A percentile compares a stretch with the other conserved stretches of the same genome.
phyloP scores from a whole-genome alignment of 2,329 filamentous ascomycete genomes.

The Calcarisporium arbuscula region DNA sequence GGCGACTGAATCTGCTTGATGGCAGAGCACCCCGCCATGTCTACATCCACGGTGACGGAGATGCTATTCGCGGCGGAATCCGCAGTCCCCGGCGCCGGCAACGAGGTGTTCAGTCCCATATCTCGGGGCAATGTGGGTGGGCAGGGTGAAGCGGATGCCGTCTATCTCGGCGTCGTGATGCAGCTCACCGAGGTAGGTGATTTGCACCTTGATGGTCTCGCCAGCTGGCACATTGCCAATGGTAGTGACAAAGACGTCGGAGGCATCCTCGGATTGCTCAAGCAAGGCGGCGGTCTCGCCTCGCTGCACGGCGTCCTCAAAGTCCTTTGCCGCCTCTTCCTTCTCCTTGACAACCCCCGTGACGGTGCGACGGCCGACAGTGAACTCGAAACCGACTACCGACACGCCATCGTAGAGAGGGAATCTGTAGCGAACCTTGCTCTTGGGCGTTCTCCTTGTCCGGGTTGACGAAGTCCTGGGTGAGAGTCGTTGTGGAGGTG shows the following conservation, averaged over 20 bases:
- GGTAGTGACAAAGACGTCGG: slow-evolving; percentile 62
- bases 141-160: slow-evolving; percentile 63
- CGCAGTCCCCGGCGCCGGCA: neutral
- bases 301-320: slow-evolving; percentile 48
- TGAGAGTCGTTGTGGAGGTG: slow-evolving; percentile 39
- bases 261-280: slow-evolving; percentile 51
- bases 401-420: slow-evolving; percentile 68
- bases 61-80: slow-evolving; percentile 11
- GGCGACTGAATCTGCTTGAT: slow-evolving; percentile 61
- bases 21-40: slow-evolving; percentile 45
- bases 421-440: slow-evolving; percentile 59
- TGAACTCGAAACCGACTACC: slow-evolving; percentile 61
- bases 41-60: slow-evolving; percentile 26
- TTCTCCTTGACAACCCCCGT: slow-evolving; percentile 62
- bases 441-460: slow-evolving; percentile 20
- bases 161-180: slow-evolving; percentile 66
- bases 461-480: slow-evolving; percentile 57
- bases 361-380: slow-evolving; percentile 53
- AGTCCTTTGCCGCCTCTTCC: slow-evolving; percentile 53
- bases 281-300: slow-evolving; percentile 60
- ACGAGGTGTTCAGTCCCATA: slow-evolving; percentile 41
- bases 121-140: slow-evolving; percentile 59
- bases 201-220: slow-evolving; percentile 50
- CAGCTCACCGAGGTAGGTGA: slow-evolving; percentile 63
- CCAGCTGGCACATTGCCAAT: slow-evolving; percentile 61